Conservation (phyloP, 306 rosid genomes). For the Sophora flavescens region DNA sequence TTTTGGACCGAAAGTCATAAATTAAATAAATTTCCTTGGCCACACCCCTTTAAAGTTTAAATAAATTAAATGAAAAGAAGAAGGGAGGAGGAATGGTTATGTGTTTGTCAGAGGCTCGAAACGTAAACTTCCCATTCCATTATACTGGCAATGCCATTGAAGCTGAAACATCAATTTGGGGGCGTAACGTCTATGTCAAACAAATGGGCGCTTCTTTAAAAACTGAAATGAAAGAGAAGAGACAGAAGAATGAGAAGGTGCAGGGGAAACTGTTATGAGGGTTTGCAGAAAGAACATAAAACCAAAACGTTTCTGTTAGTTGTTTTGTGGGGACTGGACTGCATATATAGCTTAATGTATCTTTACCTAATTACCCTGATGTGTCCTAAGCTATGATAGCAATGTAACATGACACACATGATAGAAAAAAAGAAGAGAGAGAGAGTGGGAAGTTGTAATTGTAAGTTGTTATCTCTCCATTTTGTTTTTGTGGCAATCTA, state of each 20-base stretch:
- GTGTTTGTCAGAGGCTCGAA: slow-evolving; percentile 45
- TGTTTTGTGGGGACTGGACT: slow-evolving; percentile 55
- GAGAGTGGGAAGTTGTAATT: no score
- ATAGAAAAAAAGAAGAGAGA: not conserved
- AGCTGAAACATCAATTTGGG: slow-evolving; percentile 46
- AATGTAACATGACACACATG: slow-evolving; percentile 41
- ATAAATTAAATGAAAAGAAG: not conserved
- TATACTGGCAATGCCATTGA: not conserved
- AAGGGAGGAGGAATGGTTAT: slow-evolving; percentile 27
- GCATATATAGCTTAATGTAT: not conserved
- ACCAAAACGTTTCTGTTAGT: slow-evolving; percentile 44
- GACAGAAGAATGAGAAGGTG: slow-evolving; percentile 54
- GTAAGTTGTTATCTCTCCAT: slow-evolving; percentile 19
- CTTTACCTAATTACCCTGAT: slow-evolving; percentile 19
- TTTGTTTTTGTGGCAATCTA: slow-evolving; percentile 42
- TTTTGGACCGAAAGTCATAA: not conserved
- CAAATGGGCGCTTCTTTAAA: slow-evolving; percentile 42
- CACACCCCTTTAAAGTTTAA: not conserved
- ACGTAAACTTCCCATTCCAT: slow-evolving; percentile 31
- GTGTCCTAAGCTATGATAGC: slow-evolving; percentile 49
- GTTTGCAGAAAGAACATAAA: slow-evolving; percentile 52
- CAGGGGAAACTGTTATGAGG: slow-evolving; percentile 37
- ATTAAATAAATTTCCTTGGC: not conserved
- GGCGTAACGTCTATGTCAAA: slow-evolving; percentile 62
- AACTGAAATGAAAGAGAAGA: slow-evolving; percentile 59